A percentile compares a stretch with the other conserved stretches of the same genome.
Conservation (phyloP, 208 protist species). For the Angomonas deanei region DNA sequence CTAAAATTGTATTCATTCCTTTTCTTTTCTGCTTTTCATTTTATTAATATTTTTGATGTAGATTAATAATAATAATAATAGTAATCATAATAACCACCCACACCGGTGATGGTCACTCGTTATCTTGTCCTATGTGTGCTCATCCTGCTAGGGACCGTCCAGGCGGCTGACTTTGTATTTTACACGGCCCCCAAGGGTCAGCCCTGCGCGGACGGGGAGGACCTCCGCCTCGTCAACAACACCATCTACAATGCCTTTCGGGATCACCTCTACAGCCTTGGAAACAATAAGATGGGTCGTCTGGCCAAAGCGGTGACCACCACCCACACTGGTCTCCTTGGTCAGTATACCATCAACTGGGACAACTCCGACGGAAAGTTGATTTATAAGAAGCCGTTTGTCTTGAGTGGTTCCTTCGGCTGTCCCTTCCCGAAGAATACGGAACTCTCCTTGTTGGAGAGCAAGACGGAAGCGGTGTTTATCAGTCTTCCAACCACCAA, state of each 20-base stretch:
- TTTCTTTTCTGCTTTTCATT: slow-evolving; percentile 7
- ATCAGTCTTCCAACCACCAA: no score
- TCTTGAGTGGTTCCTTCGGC: neutral
- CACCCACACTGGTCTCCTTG: no score
- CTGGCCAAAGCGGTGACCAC: neutral
- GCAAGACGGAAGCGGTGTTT: no score
- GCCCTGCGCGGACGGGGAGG: neutral
- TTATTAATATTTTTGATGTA: slow-evolving; percentile 7
- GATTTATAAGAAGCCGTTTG: no score
- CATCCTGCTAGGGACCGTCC: no score
- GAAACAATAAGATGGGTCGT: neutral
- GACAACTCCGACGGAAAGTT: neutral
- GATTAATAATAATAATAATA: neutral
- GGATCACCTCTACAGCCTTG: neutral
- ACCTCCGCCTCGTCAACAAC: neutral
- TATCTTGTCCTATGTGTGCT: no score
- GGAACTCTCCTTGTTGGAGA: neutral
- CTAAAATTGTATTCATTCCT: neutral
- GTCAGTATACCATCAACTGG: neutral
- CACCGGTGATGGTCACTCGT: no score
- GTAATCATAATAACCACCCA: no score
- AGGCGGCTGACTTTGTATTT: neutral
- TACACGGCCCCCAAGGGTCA: neutral
- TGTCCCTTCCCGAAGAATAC: neutral
- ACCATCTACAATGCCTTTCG: neutral